Percentiles rank a stretch among this genome's conserved stretches.
Evolutionary conservation across 768 basidiomycete species (phyloP).

Genomic region (Naematelia encephala): DNA sequence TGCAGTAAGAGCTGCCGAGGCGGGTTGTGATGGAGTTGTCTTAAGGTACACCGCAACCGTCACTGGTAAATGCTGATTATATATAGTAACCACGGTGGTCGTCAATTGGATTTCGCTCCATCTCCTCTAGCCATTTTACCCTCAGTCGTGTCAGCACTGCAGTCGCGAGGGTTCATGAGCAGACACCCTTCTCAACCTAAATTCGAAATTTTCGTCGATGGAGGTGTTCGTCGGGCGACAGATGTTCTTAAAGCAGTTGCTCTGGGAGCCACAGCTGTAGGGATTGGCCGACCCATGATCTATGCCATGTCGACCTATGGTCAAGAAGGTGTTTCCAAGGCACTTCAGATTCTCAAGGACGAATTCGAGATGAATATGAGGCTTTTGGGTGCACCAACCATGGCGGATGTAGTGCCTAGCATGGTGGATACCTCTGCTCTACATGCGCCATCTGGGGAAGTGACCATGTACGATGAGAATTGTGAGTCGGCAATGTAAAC

Average conservation of each 20-base stretch:
- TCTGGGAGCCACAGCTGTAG: slow-evolving; percentile 77
- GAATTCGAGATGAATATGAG: slow-evolving; percentile 99
- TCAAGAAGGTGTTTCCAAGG: slow-evolving; percentile 72
- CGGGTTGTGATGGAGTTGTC: slow-evolving; percentile 46
- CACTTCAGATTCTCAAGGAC: slow-evolving; percentile 59
- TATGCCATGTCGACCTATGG: slow-evolving; percentile 62
- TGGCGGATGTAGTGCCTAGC: slow-evolving; percentile 74
- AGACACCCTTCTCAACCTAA: slow-evolving; percentile 58
- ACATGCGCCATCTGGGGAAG: slow-evolving; percentile 58
- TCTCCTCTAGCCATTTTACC: slow-evolving; percentile 88
- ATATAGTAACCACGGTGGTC: slow-evolving; percentile 12
- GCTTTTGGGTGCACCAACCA: slow-evolving; percentile 74
- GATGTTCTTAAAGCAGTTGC: slow-evolving; percentile 86
- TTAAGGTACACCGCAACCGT: slow-evolving; percentile 40
- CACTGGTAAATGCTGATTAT: background rate
- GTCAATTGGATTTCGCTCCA: slow-evolving; percentile 56
- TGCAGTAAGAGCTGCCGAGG: slow-evolving; percentile 73
- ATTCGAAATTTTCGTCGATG: slow-evolving; percentile 84
- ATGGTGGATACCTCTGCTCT: slow-evolving; percentile 86
- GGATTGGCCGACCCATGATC: slow-evolving; percentile 58
- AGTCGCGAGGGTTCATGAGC: slow-evolving; percentile 61
- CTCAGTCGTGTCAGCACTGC: slow-evolving; percentile 73
- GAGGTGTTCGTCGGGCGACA: slow-evolving; percentile 87
- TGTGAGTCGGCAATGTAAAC: slow-evolving; percentile 58
- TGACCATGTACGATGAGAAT: slow-evolving; percentile 72